phyloP scores from a whole-genome alignment of 192 early-diverging fungal species.

The Entrophospora sp. region DNA sequence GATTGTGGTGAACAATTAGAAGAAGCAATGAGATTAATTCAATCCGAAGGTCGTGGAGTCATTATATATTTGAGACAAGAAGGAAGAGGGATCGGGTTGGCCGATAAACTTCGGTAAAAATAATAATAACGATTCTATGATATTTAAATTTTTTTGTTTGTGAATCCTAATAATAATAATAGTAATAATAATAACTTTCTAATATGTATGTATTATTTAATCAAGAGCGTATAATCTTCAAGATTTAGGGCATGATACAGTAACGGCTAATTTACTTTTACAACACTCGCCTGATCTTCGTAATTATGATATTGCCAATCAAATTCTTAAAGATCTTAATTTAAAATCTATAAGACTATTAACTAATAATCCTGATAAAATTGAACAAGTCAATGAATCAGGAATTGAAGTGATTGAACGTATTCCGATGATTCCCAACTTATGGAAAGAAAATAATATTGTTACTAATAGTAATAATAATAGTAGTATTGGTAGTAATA shows the following conservation, averaged over 20 bases:
- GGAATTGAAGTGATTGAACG: constrained; percentile 70
- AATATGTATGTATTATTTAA: background rate
- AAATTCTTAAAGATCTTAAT: constrained; percentile 79
- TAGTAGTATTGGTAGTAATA: constrained; percentile 23
- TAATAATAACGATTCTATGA: background rate
- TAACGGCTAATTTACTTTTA: constrained; percentile 81
- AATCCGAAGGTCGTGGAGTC: constrained; percentile 76
- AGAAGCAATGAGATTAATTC: constrained; percentile 84
- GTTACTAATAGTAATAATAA: constrained; percentile 27
- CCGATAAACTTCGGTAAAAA: constrained; percentile 81
- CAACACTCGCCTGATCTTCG: constrained; percentile 91
- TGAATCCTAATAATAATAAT: too few relatives aligned
- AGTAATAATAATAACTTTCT: too few relatives aligned
- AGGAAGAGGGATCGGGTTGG: constrained; percentile 89
- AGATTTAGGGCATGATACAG: constrained; percentile 91
- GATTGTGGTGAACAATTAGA: constrained; percentile 95
- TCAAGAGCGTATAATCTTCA: constrained; percentile 91
- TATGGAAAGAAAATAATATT: constrained; percentile 55
- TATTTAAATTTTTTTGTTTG: background rate
- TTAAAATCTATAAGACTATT: constrained; percentile 67
- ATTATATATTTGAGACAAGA: constrained; percentile 95
- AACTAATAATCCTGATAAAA: constrained; percentile 96
- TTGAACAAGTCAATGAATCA: constrained; percentile 61
- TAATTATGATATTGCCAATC: constrained; percentile 81
- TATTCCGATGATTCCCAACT: constrained; percentile 83